These are phyloP conservation scores for Rhizopogon vinicolor DNA, from an alignment of 768 basidiomycete genomes.

Conservation along the genomic window DNA sequence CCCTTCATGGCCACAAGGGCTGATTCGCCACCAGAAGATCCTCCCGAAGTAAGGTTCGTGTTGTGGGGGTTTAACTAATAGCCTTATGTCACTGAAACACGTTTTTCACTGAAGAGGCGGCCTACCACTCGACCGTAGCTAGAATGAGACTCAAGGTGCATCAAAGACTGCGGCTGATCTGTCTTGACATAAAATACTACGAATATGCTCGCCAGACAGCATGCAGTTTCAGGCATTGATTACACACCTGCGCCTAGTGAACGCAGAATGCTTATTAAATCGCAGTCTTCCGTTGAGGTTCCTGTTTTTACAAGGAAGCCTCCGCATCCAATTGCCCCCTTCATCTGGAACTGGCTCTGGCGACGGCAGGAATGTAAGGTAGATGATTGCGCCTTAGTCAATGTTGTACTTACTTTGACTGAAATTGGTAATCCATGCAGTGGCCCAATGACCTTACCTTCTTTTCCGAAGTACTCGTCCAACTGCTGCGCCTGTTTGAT, in stretches of 20 bases:
- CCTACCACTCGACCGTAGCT: slow-evolving; percentile 27
- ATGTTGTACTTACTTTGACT: slow-evolving; percentile 29
- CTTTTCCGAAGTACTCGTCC: slow-evolving; percentile 32
- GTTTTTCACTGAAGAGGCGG: slow-evolving; percentile 19
- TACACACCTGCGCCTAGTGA: slow-evolving; percentile 37
- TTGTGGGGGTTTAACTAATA: slow-evolving; percentile 42
- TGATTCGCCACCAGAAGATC: slow-evolving; percentile 49
- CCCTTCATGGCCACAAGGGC: slow-evolving; percentile 44
- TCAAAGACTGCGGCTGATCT: slow-evolving; percentile 37
- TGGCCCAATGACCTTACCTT: slow-evolving; percentile 38
- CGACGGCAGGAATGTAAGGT: not conserved
- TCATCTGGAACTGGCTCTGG: slow-evolving; percentile 34
- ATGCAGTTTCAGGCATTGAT: not conserved
- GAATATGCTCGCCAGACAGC: slow-evolving; percentile 5
- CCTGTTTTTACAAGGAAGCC: slow-evolving; percentile 27
- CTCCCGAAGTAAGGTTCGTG: slow-evolving; percentile 38
- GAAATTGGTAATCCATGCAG: slow-evolving; percentile 38
- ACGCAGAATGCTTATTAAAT: slow-evolving; percentile 30
- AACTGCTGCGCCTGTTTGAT: slow-evolving; percentile 35
- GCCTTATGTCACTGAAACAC: not conserved
- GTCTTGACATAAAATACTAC: slow-evolving; percentile 40
- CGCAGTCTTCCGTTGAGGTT: slow-evolving; percentile 18
- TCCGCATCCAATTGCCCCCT: slow-evolving; percentile 32
- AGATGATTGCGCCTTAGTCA: not conserved
- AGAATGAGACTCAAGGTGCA: slow-evolving; percentile 34